Percentiles rank a stretch among this genome's conserved stretches.
phyloP scores from a whole-genome alignment of 129 eudicot species.

The Flaveria linearis region DNA sequence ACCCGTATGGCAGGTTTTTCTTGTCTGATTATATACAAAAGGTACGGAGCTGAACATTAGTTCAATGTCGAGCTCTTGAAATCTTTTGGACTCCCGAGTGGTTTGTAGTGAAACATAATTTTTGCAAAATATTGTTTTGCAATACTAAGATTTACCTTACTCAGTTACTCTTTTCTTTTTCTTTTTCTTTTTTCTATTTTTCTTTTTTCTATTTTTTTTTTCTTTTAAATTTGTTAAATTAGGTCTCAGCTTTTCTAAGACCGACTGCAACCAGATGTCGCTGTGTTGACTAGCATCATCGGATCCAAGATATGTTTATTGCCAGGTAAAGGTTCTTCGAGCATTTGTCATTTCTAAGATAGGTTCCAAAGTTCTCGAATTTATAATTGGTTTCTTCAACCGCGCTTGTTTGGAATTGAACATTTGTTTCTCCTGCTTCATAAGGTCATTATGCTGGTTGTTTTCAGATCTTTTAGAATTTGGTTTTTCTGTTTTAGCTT shows the following conservation, averaged over 20 bases:
- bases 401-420: background rate
- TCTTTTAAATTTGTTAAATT: conserved; percentile 37
- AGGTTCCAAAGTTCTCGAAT: background rate
- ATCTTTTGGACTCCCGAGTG: conserved; percentile 20
- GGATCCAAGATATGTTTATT: conserved; percentile 28
- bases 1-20: conserved; percentile 35
- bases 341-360: background rate
- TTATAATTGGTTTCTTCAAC: background rate
- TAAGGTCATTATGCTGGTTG: background rate
- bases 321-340: conserved; percentile 49
- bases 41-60: conserved; percentile 48
- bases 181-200: background rate
- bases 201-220: conserved; percentile 2
- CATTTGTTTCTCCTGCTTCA: background rate
- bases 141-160: conserved; percentile 37
- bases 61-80: conserved; percentile 25
- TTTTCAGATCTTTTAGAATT: background rate
- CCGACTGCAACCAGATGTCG: conserved; percentile 45
- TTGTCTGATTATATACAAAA: conserved; percentile 32
- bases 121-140: conserved; percentile 30
- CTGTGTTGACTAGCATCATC: conserved; percentile 42
- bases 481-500: background rate
- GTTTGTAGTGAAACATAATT: conserved; percentile 29
- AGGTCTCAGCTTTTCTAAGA: conserved; percentile 48
- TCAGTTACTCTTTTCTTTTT: conserved; percentile 13